These are phyloP conservation scores for Fusarium verticillioides DNA, from an alignment of 2,329 filamentous ascomycete species.

Conservation along the genomic window DNA sequence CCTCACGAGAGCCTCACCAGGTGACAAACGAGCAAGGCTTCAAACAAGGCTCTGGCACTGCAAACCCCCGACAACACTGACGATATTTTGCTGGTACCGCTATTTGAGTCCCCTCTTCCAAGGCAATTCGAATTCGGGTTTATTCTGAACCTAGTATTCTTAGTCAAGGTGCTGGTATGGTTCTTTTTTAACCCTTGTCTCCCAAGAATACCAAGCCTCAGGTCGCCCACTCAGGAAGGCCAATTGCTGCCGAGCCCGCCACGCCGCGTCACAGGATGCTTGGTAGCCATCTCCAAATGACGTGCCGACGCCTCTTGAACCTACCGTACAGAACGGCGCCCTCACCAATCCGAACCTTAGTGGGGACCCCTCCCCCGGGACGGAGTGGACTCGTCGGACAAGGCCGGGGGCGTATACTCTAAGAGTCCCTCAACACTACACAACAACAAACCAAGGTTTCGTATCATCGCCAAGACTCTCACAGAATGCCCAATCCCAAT, in stretches of 20 bases:
- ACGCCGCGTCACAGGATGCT: slow-evolving; percentile 42
- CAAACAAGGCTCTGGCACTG: slow-evolving; percentile 23
- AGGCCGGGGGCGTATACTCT: slow-evolving; percentile 22
- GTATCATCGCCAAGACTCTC: slow-evolving; percentile 38
- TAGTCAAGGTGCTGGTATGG: slow-evolving; percentile 17
- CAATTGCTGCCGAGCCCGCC: slow-evolving; percentile 41
- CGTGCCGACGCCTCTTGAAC: slow-evolving; percentile 27
- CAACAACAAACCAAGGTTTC: slow-evolving; percentile 39
- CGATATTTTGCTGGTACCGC: slow-evolving; percentile 25
- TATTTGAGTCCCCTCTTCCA: slow-evolving; percentile 25
- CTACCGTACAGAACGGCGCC: slow-evolving; percentile 33
- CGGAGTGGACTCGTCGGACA: slow-evolving; percentile 20
- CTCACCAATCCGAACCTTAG: neutral
- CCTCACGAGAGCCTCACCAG: slow-evolving; percentile 30
- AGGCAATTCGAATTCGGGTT: slow-evolving; percentile 32
- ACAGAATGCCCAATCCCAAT: slow-evolving; percentile 24
- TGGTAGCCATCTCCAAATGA: slow-evolving; percentile 30
- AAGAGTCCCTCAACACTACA: slow-evolving; percentile 7
- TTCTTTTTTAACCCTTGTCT: slow-evolving; percentile 19
- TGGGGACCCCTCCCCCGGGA: slow-evolving; percentile 6
- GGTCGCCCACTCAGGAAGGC: slow-evolving; percentile 29
- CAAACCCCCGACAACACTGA: slow-evolving; percentile 20
- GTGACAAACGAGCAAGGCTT: slow-evolving; percentile 11
- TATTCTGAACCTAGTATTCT: neutral
- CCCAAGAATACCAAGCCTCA: slow-evolving; percentile 40